Conservation (phyloP, 352 stramenopile genomes). For the Globisporangium alternatum region DNA sequence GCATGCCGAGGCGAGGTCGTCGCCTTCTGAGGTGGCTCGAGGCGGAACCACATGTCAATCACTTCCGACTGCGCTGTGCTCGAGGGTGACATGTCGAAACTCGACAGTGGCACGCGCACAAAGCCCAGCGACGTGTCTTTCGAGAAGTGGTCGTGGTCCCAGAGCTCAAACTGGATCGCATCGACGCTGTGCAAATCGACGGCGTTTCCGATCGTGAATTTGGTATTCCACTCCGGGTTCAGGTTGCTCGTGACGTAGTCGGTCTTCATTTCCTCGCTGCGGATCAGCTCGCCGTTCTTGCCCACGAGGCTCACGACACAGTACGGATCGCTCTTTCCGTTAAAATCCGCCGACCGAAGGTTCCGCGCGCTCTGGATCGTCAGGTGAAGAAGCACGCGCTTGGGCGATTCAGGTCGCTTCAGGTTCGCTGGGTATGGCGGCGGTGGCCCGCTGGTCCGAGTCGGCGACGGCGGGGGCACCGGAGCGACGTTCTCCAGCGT, state of each 20-base stretch:
- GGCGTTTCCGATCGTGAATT: slow-evolving; percentile 42
- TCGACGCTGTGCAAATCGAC: slow-evolving; percentile 56
- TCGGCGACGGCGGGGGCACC: slow-evolving; percentile 5
- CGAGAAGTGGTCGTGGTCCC: slow-evolving; percentile 55
- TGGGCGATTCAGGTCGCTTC: slow-evolving; percentile 18
- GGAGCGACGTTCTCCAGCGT: slow-evolving; percentile 32
- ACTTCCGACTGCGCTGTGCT: slow-evolving; percentile 53
- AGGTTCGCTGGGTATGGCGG: slow-evolving; percentile 16
- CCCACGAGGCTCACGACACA: slow-evolving; percentile 60
- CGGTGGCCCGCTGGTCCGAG: neutral
- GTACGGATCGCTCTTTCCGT: slow-evolving; percentile 71
- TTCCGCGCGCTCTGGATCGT: slow-evolving; percentile 50
- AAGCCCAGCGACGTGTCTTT: slow-evolving; percentile 54
- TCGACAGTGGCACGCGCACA: slow-evolving; percentile 51
- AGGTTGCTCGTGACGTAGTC: slow-evolving; percentile 45
- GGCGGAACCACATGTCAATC: slow-evolving; percentile 64
- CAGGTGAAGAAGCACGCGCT: slow-evolving; percentile 45
- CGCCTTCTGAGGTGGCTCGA: slow-evolving; percentile 41
- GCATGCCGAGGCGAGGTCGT: slow-evolving; percentile 27
- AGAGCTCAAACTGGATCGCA: slow-evolving; percentile 57
- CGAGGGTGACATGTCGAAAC: slow-evolving; percentile 63
- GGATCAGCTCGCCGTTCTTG: slow-evolving; percentile 53
- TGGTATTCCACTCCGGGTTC: slow-evolving; percentile 52
- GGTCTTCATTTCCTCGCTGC: slow-evolving; percentile 56
- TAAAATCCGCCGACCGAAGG: slow-evolving; percentile 51